Base-by-base conservation (phyloP, 495 filamentous ascomycete genomes). In the Annulohypoxylon moriforme region DNA sequence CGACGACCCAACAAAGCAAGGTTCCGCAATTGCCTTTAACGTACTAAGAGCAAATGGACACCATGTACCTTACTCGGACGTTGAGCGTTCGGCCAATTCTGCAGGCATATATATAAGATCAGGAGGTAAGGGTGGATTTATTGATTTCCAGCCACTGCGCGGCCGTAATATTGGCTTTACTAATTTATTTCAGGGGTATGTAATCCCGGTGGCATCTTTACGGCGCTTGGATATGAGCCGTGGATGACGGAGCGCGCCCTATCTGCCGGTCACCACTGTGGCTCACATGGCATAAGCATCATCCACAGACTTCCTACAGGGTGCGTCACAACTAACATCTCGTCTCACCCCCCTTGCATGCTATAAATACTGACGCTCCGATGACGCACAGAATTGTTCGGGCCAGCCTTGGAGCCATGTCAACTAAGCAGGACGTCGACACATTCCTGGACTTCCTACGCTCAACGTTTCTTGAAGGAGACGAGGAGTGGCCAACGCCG, bases 1-100 rank as follows among this genome's bases (percentile, higher is more conserved):
- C 59, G 85, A 84, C 0, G 86, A 94, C 75, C 52, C 84, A 0
- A 77, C 62, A 27, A 84, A 82, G 33, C 92, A 94, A 77, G 92
- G 92, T 1, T 86, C 90, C 1, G 91, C 89, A 0, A 78, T 95
- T 64, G 89, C 91, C 3, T 91, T 94, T 73, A 94, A 93, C 69
- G 71, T 94, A 38, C 76, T 84, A 5, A 76, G 80, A 16, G 73
- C 81, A 6, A 80, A 86, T 38, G 91, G 90, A 0, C 79, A 78
- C 2, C 88, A 85, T 68, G 77, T 92, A 40, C 80, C 83, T 1
- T 89, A 90, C 72, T 80, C 84, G 0, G 79, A 86, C 10, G 85
- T 95, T 10, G 91, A 94, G 77, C 80, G 83, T 38, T 73, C 85
- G 8, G 92, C 92, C 0, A 87, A 87, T 56, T 81, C 84, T 14